These are phyloP conservation scores for Arthrocladium fulminans DNA, from an alignment of 2,329 filamentous ascomycete species.

Conservation along the genomic window DNA sequence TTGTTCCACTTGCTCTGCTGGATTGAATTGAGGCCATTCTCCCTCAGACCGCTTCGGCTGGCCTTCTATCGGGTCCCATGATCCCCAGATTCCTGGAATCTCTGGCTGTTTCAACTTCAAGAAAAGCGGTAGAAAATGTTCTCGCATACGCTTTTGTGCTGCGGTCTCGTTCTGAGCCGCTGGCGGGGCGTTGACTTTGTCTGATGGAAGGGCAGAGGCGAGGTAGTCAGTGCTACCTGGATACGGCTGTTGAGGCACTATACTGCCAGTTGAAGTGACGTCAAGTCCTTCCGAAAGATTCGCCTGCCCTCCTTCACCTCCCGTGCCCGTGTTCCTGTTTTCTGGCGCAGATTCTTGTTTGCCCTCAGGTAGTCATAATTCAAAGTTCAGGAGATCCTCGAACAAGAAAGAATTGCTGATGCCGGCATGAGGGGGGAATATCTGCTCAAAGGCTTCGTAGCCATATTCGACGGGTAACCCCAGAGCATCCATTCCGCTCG, in stretches of 20 bases:
- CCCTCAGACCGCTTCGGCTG: neutral
- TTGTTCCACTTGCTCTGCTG: too few species aligned
- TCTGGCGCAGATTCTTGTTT: neutral
- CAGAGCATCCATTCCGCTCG: neutral
- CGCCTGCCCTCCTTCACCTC: neutral
- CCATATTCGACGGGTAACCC: conserved; percentile 1
- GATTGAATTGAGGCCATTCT: conserved; percentile 6
- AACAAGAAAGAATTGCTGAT: conserved; percentile 21
- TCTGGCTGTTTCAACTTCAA: conserved; percentile 7
- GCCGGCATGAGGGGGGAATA: conserved; percentile 19
- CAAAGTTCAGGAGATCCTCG: conserved; percentile 16
- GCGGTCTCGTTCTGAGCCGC: conserved; percentile 1
- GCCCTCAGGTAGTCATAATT: conserved; percentile 9
- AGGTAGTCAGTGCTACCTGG: neutral
- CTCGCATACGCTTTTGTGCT: neutral
- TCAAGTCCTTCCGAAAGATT: neutral
- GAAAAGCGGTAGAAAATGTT: conserved; percentile 3
- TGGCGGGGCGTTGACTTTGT: neutral
- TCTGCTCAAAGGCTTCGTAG: conserved; percentile 10
- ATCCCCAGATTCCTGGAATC: conserved; percentile 4
- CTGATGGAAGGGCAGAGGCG: neutral
- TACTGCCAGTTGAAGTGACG: neutral
- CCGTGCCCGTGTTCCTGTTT: neutral
- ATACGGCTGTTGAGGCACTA: neutral
- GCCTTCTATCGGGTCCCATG: conserved; percentile 7